Base-by-base conservation (phyloP, 2,329 filamentous ascomycete genomes). In the Mycosphaerelloides madeirae region DNA sequence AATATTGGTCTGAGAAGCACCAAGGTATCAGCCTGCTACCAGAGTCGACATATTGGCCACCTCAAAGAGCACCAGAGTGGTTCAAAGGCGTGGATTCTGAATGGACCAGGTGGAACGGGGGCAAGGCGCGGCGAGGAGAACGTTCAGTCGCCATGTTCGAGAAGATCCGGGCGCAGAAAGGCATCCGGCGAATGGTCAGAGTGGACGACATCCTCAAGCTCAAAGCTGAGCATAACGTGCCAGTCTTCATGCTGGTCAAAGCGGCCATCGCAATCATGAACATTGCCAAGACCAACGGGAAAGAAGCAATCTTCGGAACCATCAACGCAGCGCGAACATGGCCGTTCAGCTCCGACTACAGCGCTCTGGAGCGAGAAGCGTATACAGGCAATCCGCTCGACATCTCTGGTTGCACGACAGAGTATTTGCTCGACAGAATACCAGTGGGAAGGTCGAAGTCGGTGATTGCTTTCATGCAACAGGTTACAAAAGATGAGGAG, bases 211-310 rank as follows among this genome's bases (percentile, higher is more conserved):
- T 62, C 38, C 34, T 52, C 9, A 52, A 46, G n/a, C 54, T 64
- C n/a, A 63, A 62, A 41, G 48, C 55, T 18, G 54, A 58, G 35
- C 55, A 64, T 49, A 53, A 56, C 33, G 54, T 63, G 12, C 59
- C 60, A 3, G 55, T 61, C 19, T 61, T 62, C 52, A 63, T 64
- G 56, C 51, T 63, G 18, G 59, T 64, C 42, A 64, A 64, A 44
- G 53, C 60, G 1, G 61, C 61, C 20, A 57, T 63, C 22, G 57
- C 58, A 1, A 38, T 63, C 7, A 42, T 63, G 19, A 64, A 64
- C 45, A 46, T 61, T 25, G 32, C 47, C 34, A 47, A 58, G 34
- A 64, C 60, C 6, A 49, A 54, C 33, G 58, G 52, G 41, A 57
- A 59, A 32, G 56, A 63, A 38, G 61, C 61, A 16, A 52, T 64